Evolutionary conservation across 2,329 filamentous ascomycete genomes (phyloP), one percentile per base, ranked within the genome.

Genomic region (Aspergillaceae sp.): DNA sequence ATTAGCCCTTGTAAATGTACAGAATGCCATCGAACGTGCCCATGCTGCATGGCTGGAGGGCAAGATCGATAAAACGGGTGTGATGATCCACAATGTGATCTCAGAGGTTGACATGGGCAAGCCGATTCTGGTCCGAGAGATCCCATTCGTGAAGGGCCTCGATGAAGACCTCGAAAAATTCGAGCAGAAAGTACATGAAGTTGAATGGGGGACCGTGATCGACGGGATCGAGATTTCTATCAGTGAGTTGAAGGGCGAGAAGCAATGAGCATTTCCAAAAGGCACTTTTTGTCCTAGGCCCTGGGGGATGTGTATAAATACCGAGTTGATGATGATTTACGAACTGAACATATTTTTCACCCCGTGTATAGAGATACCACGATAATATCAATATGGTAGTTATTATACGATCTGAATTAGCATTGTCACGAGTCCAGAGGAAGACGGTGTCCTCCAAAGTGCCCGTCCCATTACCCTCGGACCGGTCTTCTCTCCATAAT

Each of bases 31-130:
- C 56, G 80, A 85, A 56, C 75, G 87, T 27, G 87, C 89, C 3
- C 88, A 81, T 67, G 75, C 79, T 41, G 87, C 87, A 47, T 89
- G 86, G 62, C 67, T 82, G 61, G 77, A 76, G 52, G 77, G 87
- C 7, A 78, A 82, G 57, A 76, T 85, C 54, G 76, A 77, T 53
- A 77, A 75, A 53, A 89, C 80, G 0, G 89, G 90, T 0, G 83
- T 94, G 45, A 95, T 94, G 90, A 81, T 88, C 10, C 89, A 95
- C 69, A 84, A 90, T 66, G 88, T 94, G 41, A 82, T 86, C 51
- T 73, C 71, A 6, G 80, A 91, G 63, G 87, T 95, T 45, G 89
- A 95, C 69, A 78, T 84, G 59, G 89, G 89, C 2, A 73, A 78
- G 52, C 83, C 86, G 7, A 84, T 94, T 56, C 59, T 90, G 50